phyloP scores from a whole-genome alignment of 192 early-diverging fungal genomes.

The Linnemannia elongata region DNA sequence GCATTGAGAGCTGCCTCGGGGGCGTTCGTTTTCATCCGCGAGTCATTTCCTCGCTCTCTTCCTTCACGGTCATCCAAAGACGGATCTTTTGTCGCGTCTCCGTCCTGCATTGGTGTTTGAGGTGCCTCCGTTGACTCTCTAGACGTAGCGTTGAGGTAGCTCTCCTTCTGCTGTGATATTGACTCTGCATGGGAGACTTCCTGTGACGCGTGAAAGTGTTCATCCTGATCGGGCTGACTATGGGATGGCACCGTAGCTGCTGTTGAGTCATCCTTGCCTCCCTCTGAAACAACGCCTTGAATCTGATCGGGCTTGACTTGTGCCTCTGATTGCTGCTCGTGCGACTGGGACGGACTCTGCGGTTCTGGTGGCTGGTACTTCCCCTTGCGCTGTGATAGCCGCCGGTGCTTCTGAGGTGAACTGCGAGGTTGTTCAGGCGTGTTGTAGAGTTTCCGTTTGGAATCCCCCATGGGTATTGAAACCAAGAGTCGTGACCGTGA shows the following conservation, averaged over 20 bases:
- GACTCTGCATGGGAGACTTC: not conserved
- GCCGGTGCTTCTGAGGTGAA: conserved; percentile 11
- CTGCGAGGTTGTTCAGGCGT: not conserved
- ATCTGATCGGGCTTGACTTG: not conserved
- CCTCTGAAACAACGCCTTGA: not conserved
- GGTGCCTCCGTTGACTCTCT: not conserved
- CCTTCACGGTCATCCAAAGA: not conserved
- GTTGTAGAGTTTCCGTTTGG: conserved; percentile 8
- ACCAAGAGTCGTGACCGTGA: conserved; percentile 4
- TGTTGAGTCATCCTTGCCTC: not conserved
- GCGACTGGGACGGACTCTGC: not conserved
- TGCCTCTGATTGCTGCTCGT: not conserved
- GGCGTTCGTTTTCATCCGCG: not conserved
- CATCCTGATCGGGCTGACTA: not conserved
- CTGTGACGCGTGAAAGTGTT: not conserved
- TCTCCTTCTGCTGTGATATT: not conserved
- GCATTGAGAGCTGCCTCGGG: not conserved
- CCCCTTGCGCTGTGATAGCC: not conserved
- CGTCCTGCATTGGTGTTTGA: not conserved
- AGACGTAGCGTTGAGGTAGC: not conserved
- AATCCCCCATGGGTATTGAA: conserved; percentile 15
- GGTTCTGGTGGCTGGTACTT: not conserved
- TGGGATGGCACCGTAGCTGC: not conserved
- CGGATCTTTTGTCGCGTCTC: not conserved
- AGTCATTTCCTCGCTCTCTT: not conserved